phyloP scores from a whole-genome alignment of 2,329 filamentous ascomycete genomes.

The Ascomycota sp. region DNA sequence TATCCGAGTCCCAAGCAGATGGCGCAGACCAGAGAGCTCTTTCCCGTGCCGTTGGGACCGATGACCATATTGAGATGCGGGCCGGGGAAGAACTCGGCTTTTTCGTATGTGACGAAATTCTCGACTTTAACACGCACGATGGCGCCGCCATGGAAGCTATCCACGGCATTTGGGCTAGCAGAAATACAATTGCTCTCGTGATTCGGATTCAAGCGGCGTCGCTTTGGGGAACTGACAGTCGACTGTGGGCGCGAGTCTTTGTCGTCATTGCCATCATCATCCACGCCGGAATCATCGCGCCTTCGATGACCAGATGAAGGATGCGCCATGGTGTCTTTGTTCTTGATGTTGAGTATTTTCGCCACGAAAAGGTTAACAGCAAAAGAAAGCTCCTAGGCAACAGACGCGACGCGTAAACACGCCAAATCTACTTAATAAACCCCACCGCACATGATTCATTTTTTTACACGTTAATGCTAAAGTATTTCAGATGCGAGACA shows the following conservation, averaged over 20 bases:
- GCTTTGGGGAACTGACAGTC: conserved; percentile 14
- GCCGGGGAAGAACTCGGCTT: conserved; percentile 76
- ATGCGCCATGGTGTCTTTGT: conserved; percentile 9
- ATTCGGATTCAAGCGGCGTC: conserved; percentile 12
- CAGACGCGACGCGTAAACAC: too few species aligned
- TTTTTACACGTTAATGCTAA: too few species aligned
- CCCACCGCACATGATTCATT: too few species aligned
- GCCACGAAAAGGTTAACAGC: too few species aligned
- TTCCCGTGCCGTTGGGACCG: conserved; percentile 94
- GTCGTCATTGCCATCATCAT: conserved; percentile 18
- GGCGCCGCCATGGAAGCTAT: conserved; percentile 49
- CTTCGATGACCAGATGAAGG: conserved; percentile 19
- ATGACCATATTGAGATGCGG: conserved; percentile 97
- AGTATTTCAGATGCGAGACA: too few species aligned
- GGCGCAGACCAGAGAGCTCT: conserved; percentile 91
- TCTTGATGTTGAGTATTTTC: too few species aligned
- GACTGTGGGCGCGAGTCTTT: conserved; percentile 7
- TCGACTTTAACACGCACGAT: conserved; percentile 71
- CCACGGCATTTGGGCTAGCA: conserved; percentile 1
- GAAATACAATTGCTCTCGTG: conserved; percentile 5
- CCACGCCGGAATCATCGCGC: conserved; percentile 19
- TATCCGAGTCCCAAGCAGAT: conserved; percentile 87
- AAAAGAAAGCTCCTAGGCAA: too few species aligned
- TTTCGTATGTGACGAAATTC: conserved; percentile 90
- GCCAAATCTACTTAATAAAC: too few species aligned